Percentiles rank a stretch among this genome's conserved stretches.
phyloP scores from a whole-genome alignment of 176 grass and related monocot species.

The Tillandsia fasciculata region DNA sequence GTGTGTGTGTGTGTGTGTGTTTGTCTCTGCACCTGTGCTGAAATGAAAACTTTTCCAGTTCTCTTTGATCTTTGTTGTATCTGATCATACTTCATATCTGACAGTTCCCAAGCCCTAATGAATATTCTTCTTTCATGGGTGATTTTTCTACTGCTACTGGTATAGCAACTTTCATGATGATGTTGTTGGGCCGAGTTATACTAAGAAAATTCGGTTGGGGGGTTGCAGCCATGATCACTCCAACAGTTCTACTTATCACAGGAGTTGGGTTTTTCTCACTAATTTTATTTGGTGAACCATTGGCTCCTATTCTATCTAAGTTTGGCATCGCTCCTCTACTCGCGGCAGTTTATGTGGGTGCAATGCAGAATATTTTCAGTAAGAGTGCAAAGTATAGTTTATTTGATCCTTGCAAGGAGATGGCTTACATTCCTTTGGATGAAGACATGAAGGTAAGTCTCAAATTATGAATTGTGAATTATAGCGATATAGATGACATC shows the following conservation, averaged over 20 bases:
- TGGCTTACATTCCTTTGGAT: constrained; percentile 99
- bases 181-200: constrained; percentile 86
- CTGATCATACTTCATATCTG: background rate
- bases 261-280: constrained; percentile 98
- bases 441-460: constrained; percentile 84
- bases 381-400: constrained; percentile 99
- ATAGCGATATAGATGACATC: no score
- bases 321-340: constrained; percentile 90
- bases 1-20: no score
- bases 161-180: constrained; percentile 97
- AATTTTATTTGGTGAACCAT: constrained; percentile 73
- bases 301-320: constrained; percentile 56
- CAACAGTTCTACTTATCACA: constrained; percentile 80
- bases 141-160: constrained; percentile 97
- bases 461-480: no score
- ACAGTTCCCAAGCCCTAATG: constrained; percentile 93
- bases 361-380: constrained; percentile 98
- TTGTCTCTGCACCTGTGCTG: no score
- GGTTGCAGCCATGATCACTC: constrained; percentile 90
- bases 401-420: constrained; percentile 99
- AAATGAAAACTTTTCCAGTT: background rate
- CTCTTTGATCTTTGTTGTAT: background rate
- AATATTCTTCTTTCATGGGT: constrained; percentile 99
- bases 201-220: constrained; percentile 92
- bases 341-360: constrained; percentile 91